Base-by-base conservation (phyloP, 2,329 filamentous ascomycete genomes). In the Diaporthe citrichinensis region DNA sequence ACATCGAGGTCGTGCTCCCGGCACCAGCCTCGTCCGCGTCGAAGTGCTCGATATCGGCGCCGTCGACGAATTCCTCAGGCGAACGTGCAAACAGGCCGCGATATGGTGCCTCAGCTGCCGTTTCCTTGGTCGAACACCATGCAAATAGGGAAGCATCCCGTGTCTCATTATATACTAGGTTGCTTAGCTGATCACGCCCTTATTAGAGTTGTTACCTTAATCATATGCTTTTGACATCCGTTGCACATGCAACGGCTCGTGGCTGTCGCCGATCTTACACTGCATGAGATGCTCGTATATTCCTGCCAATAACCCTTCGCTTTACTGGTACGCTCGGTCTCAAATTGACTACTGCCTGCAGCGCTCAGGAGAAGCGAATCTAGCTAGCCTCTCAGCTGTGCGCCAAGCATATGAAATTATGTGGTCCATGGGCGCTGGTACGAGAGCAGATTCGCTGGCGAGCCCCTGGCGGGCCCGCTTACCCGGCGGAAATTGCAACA, bases 361-460 rank as follows among this genome's bases (percentile, higher is more conserved):
- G 9, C 17, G 65, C 65, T 69, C 65, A 69, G 65, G 65, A 69
- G 65, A 25, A 41, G 65, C 49, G 34, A 41, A 23, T 15, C 49
- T 17, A 55, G 65, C 49, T 69, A 28, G 65, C 65, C n/a, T 55
- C 46, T 39, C 28, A 23, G 65, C 49, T 20, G 49, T 8, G n/a
- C 25, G 65, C 49, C 49, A 69, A 69, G 62, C 1, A 17, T 15
- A 23, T 69, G 25, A 55, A 10, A 55, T 69, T 69, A 36, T 28
- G 49, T 69, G 65, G 49, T 41, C 65, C 65, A 28, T 20, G 46
- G 49, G 4, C 65, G 1, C 8, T 55, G 34, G 65, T 41, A 55
- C 65, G 65, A 23, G 49, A 41, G 34, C n/a, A 69, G 65, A 69
- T 69, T 69, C 65, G 65, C 65, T 53, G n/a, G 65, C 9, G 49